Evolutionary conservation across 2,329 filamentous ascomycete genomes (phyloP).

Genomic region (Dactylellina leptospora): DNA sequence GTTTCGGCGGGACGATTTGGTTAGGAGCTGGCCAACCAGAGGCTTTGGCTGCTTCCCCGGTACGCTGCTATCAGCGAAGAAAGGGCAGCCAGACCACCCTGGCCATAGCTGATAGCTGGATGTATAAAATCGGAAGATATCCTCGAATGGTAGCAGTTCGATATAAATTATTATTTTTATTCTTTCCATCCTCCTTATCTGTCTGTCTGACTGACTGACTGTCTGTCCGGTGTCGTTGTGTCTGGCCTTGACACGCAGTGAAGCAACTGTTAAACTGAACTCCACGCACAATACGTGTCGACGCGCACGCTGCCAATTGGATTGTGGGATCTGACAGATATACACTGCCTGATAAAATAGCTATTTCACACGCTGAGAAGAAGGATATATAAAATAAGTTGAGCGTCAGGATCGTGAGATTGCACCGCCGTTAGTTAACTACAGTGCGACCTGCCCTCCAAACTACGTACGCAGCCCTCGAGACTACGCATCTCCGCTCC

Average conservation of each 20-base stretch:
- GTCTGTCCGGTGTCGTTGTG: no score
- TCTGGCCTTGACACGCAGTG: constrained; percentile 1
- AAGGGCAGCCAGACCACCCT: constrained; percentile 24
- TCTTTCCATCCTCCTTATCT: constrained; percentile 5
- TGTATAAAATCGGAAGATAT: constrained; percentile 35
- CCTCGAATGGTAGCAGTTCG: not conserved
- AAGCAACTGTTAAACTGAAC: no score
- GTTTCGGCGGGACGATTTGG: constrained; percentile 22
- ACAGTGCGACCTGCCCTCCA: not conserved
- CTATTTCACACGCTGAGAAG: no score
- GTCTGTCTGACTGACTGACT: not conserved
- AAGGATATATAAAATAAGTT: no score
- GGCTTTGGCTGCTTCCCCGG: constrained; percentile 34
- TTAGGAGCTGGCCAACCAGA: constrained; percentile 16
- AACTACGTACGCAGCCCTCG: not conserved
- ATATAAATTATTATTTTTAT: constrained; percentile 12
- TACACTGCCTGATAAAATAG: no score
- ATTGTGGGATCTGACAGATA: no score
- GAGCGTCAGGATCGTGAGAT: no score
- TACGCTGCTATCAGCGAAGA: constrained; percentile 28
- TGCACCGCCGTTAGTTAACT: no score
- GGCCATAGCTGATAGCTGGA: constrained; percentile 24
- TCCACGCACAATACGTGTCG: no score
- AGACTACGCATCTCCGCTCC: not conserved
- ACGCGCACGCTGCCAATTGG: no score